These are phyloP conservation scores for Candida nitratophila DNA, from an alignment of 805 yeast genomes.

Conservation along the genomic window DNA sequence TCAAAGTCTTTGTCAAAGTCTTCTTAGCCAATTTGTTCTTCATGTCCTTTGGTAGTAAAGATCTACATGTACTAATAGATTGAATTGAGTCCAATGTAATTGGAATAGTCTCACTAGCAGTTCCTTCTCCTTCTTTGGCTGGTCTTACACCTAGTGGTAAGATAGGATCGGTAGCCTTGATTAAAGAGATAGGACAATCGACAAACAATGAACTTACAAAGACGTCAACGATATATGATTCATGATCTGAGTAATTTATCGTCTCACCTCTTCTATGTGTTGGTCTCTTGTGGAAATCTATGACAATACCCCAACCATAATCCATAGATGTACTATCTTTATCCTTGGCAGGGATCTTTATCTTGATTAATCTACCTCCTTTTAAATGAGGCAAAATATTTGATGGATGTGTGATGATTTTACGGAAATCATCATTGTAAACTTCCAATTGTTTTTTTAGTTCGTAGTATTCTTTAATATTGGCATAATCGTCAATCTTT, in stretches of 20 bases:
- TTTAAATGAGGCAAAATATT: conserved; percentile 78
- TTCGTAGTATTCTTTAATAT: conserved; percentile 75
- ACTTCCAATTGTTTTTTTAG: conserved; percentile 60
- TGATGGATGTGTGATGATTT: conserved; percentile 87
- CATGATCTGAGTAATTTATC: conserved; percentile 70
- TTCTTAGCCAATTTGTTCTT: conserved; percentile 51
- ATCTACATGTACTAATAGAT: conserved; percentile 71
- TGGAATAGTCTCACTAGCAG: conserved; percentile 74
- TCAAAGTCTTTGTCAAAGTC: conserved; percentile 61
- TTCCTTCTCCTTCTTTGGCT: conserved; percentile 61
- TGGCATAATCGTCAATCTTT: conserved; percentile 64
- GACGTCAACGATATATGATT: conserved; percentile 82
- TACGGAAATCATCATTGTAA: conserved; percentile 71
- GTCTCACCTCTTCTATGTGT: conserved; percentile 40
- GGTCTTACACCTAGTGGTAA: conserved; percentile 89
- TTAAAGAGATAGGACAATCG: conserved; percentile 78
- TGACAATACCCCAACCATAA: conserved; percentile 96
- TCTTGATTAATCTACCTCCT: conserved; percentile 77
- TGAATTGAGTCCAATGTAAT: conserved; percentile 73
- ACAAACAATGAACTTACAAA: conserved; percentile 70
- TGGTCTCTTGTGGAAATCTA: conserved; percentile 66
- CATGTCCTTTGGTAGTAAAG: conserved; percentile 72
- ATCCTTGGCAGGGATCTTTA: conserved; percentile 37
- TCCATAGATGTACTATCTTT: conserved; percentile 59
- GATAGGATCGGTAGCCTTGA: conserved; percentile 70